Conservation (phyloP, 306 rosid genomes). For the Carpinus fangiana region DNA sequence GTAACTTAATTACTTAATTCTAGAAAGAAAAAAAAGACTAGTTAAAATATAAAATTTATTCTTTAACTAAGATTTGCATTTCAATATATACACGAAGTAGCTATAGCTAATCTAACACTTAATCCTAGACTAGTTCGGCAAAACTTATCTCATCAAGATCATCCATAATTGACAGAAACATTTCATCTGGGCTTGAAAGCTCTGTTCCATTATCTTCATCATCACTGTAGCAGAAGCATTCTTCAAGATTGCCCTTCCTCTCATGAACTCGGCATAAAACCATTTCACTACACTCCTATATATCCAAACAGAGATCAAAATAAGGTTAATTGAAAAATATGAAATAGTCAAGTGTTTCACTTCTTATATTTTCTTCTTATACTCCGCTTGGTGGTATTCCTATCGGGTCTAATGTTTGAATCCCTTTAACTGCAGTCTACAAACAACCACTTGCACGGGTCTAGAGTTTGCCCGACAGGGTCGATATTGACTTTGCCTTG, state of each 20-base stretch:
- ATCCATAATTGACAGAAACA: slow-evolving; percentile 39
- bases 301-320: slow-evolving; percentile 6
- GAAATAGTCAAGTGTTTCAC: not conserved
- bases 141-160: slow-evolving; percentile 36
- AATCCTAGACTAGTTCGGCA: slow-evolving; percentile 2
- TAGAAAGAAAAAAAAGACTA: not conserved
- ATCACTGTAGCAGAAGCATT: slow-evolving; percentile 27
- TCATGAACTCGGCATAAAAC: slow-evolving; percentile 53
- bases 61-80: not conserved
- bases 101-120: not conserved
- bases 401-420: no score
- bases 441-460: no score
- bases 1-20: no score
- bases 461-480: no score
- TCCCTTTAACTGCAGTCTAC: no score
- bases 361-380: slow-evolving; percentile 30
- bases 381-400: no score
- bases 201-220: slow-evolving; percentile 49
- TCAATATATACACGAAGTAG: not conserved
- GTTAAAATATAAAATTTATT: not conserved
- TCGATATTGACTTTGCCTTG: no score
- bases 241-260: slow-evolving; percentile 29
- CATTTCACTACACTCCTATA: slow-evolving; percentile 44
- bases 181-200: slow-evolving; percentile 49
- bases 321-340: not conserved